These are phyloP conservation scores for Penicillium brasilianum DNA, from an alignment of 2,329 filamentous ascomycete genomes.

Conservation along the genomic window DNA sequence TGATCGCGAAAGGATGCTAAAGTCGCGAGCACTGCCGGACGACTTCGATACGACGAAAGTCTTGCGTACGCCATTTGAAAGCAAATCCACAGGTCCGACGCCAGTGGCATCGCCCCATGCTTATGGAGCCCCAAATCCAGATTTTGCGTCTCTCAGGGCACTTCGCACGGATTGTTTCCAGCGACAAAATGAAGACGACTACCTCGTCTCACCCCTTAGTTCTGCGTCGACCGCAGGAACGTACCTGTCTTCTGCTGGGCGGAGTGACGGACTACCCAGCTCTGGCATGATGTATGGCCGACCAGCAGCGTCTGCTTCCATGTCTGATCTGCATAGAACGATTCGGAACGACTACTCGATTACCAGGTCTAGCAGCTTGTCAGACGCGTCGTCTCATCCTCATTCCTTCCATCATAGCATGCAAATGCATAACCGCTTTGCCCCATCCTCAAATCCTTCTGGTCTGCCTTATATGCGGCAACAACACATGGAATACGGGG, in stretches of 20 bases:
- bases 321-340: constrained; percentile 37
- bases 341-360: constrained; percentile 36
- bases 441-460: constrained; percentile 34
- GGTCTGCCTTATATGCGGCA: constrained; percentile 36
- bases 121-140: constrained; percentile 47
- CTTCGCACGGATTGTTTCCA: constrained; percentile 42
- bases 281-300: constrained; percentile 35
- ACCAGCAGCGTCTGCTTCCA: constrained; percentile 31
- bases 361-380: constrained; percentile 44
- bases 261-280: constrained; percentile 36
- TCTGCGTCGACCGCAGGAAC: constrained; percentile 43
- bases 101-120: constrained; percentile 54
- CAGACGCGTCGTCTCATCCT: constrained; percentile 34
- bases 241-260: constrained; percentile 40
- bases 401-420: constrained; percentile 34
- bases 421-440: constrained; percentile 37
- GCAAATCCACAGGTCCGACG: constrained; percentile 52
- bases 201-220: constrained; percentile 45
- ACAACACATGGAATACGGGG: constrained; percentile 35
- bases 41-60: constrained; percentile 66
- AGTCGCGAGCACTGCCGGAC: constrained; percentile 63
- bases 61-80: constrained; percentile 59
- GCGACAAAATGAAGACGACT: constrained; percentile 44
- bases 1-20: constrained; percentile 65
- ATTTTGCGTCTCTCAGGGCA: constrained; percentile 38